phyloP scores from a whole-genome alignment of 192 early-diverging fungal genomes.

The Coemansia sp. region DNA sequence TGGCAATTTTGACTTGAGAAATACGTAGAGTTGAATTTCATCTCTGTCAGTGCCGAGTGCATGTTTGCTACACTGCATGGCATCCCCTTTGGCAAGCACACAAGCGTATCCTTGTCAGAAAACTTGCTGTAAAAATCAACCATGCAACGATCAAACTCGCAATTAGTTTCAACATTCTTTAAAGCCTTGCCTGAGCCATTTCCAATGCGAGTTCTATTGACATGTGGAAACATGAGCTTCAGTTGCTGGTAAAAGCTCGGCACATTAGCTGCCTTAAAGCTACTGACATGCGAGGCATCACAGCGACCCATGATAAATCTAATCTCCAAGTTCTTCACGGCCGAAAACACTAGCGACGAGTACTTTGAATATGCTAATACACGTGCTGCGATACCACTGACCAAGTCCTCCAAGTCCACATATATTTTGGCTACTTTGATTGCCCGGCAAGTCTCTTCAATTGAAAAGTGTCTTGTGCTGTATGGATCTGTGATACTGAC shows the following conservation, averaged over 20 bases:
- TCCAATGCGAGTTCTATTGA: not conserved
- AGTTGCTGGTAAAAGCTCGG: not conserved
- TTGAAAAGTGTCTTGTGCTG: not conserved
- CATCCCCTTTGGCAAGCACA: not conserved
- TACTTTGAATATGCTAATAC: not conserved
- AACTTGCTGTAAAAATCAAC: not conserved
- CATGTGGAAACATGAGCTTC: not conserved
- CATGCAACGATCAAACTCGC: not conserved
- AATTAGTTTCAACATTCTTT: not conserved
- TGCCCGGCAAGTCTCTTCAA: not conserved
- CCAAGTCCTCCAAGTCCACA: not conserved
- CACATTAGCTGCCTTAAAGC: not conserved
- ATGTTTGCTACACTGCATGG: not conserved
- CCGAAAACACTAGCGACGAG: not conserved
- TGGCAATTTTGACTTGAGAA: not conserved
- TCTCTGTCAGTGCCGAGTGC: not conserved
- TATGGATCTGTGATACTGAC: not conserved
- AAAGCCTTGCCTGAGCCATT: not conserved
- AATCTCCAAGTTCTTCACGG: not conserved
- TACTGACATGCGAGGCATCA: not conserved
- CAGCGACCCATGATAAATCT: not conserved
- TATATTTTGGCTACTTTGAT: conserved; percentile 5
- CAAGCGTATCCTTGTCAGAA: not conserved
- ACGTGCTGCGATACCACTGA: not conserved
- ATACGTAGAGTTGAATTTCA: not conserved